Percentiles rank a stretch among this genome's conserved stretches.
Evolutionary conservation across 2,329 filamentous ascomycete species (phyloP).

Genomic region (Aspergillus uvarum): DNA sequence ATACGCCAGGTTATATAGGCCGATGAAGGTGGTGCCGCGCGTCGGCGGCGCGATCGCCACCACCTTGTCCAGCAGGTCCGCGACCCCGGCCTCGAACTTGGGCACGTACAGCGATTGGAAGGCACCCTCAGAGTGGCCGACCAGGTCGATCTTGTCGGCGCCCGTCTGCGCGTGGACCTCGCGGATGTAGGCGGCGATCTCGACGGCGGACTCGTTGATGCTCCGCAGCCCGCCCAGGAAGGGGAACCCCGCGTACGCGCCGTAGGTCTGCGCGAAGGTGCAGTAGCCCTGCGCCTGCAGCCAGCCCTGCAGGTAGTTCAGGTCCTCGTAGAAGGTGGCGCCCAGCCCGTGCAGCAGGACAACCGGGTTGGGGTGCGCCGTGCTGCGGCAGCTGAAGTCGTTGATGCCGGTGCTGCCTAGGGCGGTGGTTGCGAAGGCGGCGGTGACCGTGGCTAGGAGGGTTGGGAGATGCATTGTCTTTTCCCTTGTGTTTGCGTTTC

Average conservation of each 20-base stretch:
- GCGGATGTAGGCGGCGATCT: constrained; percentile 43
- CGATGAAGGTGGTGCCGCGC: constrained; percentile 33
- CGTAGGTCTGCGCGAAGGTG: constrained; percentile 46
- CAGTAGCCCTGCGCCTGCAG: constrained; percentile 42
- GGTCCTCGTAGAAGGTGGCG: constrained; percentile 40
- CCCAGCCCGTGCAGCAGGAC: constrained; percentile 40
- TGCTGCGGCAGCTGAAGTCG: constrained; percentile 35
- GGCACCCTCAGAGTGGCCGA: constrained; percentile 48
- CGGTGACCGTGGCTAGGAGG: neutral
- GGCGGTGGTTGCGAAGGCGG: constrained; percentile 16
- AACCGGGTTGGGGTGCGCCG: constrained; percentile 32
- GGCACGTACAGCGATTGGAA: constrained; percentile 44
- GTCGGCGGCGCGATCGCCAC: constrained; percentile 40
- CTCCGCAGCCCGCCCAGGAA: constrained; percentile 41
- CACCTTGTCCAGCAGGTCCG: constrained; percentile 32
- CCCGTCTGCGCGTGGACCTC: constrained; percentile 38
- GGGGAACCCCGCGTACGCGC: constrained; percentile 38
- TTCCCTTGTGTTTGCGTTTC: neutral
- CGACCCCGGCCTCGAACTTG: constrained; percentile 35
- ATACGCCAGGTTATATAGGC: constrained; percentile 31
- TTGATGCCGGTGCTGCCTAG: constrained; percentile 28
- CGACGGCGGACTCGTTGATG: constrained; percentile 39
- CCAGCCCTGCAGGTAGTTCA: constrained; percentile 38
- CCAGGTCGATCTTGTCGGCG: constrained; percentile 41
- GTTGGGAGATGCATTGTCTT: constrained; percentile 17